Percentiles rank a stretch among this genome's conserved stretches.
These are phyloP conservation scores for Eruca vesicaria DNA, from an alignment of 441 rosid genomes.

Conservation along the genomic window DNA sequence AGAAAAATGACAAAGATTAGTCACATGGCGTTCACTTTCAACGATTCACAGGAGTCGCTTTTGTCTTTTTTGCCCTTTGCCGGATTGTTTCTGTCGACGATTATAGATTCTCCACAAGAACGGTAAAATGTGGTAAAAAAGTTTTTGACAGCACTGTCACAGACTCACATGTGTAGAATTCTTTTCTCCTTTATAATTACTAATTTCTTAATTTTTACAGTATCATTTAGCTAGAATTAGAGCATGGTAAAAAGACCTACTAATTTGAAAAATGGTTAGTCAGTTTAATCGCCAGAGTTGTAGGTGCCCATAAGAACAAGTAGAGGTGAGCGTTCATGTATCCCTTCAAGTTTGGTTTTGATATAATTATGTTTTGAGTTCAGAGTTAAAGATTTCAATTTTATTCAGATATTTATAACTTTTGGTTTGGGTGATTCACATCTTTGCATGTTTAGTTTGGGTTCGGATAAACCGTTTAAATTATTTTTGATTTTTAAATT, in stretches of 20 bases:
- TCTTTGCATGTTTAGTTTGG: too few relatives aligned
- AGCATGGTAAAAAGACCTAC: not conserved
- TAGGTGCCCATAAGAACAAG: too few relatives aligned
- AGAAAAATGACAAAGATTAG: constrained; percentile 23
- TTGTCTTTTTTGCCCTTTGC: constrained; percentile 3
- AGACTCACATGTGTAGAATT: not conserved
- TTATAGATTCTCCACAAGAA: constrained; percentile 27
- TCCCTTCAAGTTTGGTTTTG: too few relatives aligned
- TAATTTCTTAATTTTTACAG: not conserved
- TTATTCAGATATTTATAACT: too few relatives aligned
- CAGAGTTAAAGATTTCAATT: too few relatives aligned
- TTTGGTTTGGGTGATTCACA: too few relatives aligned
- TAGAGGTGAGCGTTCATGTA: too few relatives aligned
- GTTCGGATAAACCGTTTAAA: too few relatives aligned
- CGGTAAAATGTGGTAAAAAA: not conserved
- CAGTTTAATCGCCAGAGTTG: not conserved
- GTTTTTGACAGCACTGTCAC: not conserved
- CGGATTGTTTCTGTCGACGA: constrained; percentile 10
- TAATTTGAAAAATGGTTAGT: not conserved
- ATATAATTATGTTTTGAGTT: too few relatives aligned
- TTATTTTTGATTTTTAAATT: too few relatives aligned
- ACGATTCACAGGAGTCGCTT: constrained; percentile 15
- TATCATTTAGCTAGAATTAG: not conserved
- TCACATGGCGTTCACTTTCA: constrained; percentile 20
- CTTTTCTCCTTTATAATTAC: too few relatives aligned